These are phyloP conservation scores for Phytophthora nicotianae DNA, from an alignment of 352 stramenopile species.

Conservation along the genomic window DNA sequence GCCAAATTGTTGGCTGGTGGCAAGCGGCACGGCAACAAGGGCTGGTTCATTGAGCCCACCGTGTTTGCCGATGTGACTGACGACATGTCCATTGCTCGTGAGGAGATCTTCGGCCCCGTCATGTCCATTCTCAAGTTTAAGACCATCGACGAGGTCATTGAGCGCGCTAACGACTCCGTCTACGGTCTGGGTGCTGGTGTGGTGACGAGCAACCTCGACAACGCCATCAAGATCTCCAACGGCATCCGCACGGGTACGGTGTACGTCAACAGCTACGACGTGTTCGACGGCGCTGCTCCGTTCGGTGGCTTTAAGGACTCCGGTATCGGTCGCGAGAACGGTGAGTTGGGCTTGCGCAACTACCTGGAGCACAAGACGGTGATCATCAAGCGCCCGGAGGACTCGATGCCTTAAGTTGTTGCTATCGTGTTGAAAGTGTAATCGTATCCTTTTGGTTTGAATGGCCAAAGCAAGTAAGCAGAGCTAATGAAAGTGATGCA, in stretches of 20 bases:
- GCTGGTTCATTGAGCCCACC: constrained; percentile 93
- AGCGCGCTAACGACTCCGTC: constrained; percentile 82
- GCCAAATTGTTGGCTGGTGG: constrained; percentile 85
- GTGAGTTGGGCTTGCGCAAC: constrained; percentile 68
- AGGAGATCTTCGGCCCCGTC: constrained; percentile 95
- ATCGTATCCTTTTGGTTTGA: constrained; percentile 12
- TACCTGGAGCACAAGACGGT: constrained; percentile 86
- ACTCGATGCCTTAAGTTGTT: constrained; percentile 41
- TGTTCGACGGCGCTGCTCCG: constrained; percentile 86
- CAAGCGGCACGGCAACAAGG: constrained; percentile 62
- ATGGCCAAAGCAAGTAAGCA: constrained; percentile 8
- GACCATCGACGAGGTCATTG: constrained; percentile 88
- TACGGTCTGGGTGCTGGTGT: constrained; percentile 91
- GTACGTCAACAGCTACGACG: constrained; percentile 94
- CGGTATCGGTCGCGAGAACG: constrained; percentile 82
- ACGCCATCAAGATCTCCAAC: constrained; percentile 89
- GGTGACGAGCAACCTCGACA: constrained; percentile 87
- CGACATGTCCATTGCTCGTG: constrained; percentile 89
- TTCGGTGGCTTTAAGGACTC: constrained; percentile 91
- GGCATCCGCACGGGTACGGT: constrained; percentile 91
- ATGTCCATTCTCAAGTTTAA: constrained; percentile 91
- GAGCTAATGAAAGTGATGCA: constrained; percentile 16
- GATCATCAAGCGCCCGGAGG: constrained; percentile 66
- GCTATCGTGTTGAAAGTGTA: constrained; percentile 21
- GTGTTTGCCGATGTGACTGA: constrained; percentile 86